Evolutionary conservation across 768 basidiomycete species (phyloP), one percentile per base, ranked within the genome.

Genomic region (Dendrothele bispora): DNA sequence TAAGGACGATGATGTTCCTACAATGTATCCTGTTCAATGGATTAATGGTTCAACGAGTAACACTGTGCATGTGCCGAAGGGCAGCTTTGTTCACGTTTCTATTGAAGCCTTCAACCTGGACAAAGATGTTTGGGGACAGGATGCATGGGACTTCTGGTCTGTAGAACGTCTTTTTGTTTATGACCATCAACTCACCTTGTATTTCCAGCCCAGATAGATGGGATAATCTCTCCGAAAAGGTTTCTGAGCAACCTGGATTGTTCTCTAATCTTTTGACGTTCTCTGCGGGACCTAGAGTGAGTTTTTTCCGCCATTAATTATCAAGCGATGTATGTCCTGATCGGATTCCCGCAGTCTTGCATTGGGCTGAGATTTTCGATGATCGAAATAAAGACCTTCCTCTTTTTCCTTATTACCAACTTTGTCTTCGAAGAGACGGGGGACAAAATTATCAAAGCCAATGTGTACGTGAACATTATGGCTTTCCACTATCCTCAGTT

Each of bases 71-170:
- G 69, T 92, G 41, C 72, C 71, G 2, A 87, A 87, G 55, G 91
- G 88, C 5, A 83, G 78, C 36, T 79, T 86, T 35, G 79, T 93
- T 5, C 88, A 92, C 61, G 75, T 91, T 5, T 83, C 91, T 0
- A 66, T 91, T 8, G 89, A 91, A 55, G 88, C 80, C 2, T 82
- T 91, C 68, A 91, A 90, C 60, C 66, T 90, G 22, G 87, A 91
- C 60, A 83, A 82, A 47, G 77, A 66, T 15, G 73, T 91, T 22
- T 93, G 91, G 88, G 91, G 91, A 5, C 71, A 79, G 21, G 82
- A 88, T 59, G 88, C 85, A 26, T 90, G 87, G 88, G 74, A 81
- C 22, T 94, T 91, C 64, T 76, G 82, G n/a, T n/a, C n/a, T n/a
- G 91, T 91, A 60, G 55, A 82, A 62, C 28, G 44, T 39, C 5